phyloP scores from a whole-genome alignment of 2,329 filamentous ascomycete genomes.

The Ophiostoma triangulosporum region DNA sequence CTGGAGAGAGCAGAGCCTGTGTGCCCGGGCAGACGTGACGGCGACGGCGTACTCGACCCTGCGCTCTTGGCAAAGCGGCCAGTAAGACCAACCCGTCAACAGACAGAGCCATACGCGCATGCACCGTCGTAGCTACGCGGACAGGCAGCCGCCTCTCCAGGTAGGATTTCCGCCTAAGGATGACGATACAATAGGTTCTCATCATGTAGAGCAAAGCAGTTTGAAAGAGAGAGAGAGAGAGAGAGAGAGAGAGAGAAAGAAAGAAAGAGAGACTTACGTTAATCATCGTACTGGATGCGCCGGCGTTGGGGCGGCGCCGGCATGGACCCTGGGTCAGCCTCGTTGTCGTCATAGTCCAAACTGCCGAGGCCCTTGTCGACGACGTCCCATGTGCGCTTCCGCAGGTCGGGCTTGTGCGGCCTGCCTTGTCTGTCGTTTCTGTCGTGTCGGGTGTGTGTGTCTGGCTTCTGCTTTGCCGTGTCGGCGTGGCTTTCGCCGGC shows the following conservation, averaged over 20 bases:
- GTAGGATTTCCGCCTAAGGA: conserved; percentile 72
- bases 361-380: conserved; percentile 47
- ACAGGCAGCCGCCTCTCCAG: neutral
- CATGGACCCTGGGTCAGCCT: conserved; percentile 13
- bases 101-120: neutral
- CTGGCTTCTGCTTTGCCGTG: conserved; percentile 25
- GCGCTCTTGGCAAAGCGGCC: neutral
- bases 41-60: neutral
- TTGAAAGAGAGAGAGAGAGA: neutral
- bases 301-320: conserved; percentile 26
- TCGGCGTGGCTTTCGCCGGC: conserved; percentile 15
- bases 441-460: conserved; percentile 23
- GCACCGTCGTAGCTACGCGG: neutral
- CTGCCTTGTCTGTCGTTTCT: neutral
- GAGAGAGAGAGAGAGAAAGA: neutral
- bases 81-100: no score
- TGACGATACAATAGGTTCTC: conserved; percentile 80
- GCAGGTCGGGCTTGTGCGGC: conserved; percentile 35
- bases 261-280: conserved; percentile 7
- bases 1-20: conserved; percentile 16
- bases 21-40: neutral
- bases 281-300: conserved; percentile 34
- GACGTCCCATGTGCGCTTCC: conserved; percentile 54
- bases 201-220: conserved; percentile 44
- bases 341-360: conserved; percentile 44